Conservation (phyloP, 2,329 filamentous ascomycete species). For the Chaetomium sp. region DNA sequence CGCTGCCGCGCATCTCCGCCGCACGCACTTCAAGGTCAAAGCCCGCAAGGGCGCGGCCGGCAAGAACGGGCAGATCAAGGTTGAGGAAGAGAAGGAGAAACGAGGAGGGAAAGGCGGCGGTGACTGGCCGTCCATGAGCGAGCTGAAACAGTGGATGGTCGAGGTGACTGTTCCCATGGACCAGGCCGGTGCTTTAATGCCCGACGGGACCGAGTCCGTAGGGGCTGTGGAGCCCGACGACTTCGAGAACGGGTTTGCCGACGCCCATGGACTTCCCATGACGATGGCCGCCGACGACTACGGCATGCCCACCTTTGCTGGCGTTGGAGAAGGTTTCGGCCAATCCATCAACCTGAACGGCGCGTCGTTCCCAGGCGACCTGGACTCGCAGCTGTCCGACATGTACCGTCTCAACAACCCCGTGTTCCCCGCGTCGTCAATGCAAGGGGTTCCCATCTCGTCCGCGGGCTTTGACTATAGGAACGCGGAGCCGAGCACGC, state of each 20-base stretch:
- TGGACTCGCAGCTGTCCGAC: slow-evolving; percentile 23
- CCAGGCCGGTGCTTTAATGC: slow-evolving; percentile 42
- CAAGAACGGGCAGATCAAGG: slow-evolving; percentile 35
- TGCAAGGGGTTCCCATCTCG: slow-evolving; percentile 34
- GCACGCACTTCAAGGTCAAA: slow-evolving; percentile 81
- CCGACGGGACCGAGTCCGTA: slow-evolving; percentile 41
- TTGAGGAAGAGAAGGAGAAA: slow-evolving; percentile 48
- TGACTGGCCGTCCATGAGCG: slow-evolving; percentile 58
- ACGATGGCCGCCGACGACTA: slow-evolving; percentile 13
- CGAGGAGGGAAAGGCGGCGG: slow-evolving; percentile 58
- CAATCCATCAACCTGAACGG: slow-evolving; percentile 26
- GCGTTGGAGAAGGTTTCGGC: slow-evolving; percentile 30
- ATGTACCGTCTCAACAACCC: slow-evolving; percentile 25
- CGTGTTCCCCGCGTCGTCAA: slow-evolving; percentile 19
- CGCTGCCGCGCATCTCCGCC: slow-evolving; percentile 83
- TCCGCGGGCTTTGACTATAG: slow-evolving; percentile 36
- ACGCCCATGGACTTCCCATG: slow-evolving; percentile 12
- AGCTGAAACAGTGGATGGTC: slow-evolving; percentile 62
- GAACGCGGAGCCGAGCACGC: slow-evolving; percentile 18
- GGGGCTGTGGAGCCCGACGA: slow-evolving; percentile 35
- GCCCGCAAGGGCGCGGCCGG: slow-evolving; percentile 45
- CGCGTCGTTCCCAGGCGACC: slow-evolving; percentile 25
- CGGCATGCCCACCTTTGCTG: slow-evolving; percentile 27
- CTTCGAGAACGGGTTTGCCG: slow-evolving; percentile 33
- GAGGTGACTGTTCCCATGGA: slow-evolving; percentile 51